Evolutionary conservation across 306 rosid species (phyloP).

Genomic region (Rosa multiflora): DNA sequence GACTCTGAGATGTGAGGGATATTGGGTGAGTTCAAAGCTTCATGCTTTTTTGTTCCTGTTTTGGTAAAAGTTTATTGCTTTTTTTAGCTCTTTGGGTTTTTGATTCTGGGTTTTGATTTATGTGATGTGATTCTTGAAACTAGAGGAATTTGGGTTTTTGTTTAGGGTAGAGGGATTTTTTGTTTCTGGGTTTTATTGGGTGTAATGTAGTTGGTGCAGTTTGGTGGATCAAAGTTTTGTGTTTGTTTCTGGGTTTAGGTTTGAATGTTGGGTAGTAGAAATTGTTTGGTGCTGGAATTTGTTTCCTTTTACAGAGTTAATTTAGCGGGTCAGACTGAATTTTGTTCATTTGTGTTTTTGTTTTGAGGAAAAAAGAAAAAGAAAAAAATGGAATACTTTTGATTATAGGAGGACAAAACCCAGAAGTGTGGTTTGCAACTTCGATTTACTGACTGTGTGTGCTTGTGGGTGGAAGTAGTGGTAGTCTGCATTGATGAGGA

Average conservation of each 20-base stretch:
- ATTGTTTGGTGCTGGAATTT: neutral
- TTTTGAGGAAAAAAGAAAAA: neutral
- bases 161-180: neutral
- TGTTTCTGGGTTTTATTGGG: neutral
- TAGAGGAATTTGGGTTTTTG: too few relatives aligned
- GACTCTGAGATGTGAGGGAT: slow-evolving; percentile 26
- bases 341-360: slow-evolving; percentile 11
- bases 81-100: too few relatives aligned
- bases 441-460: slow-evolving; percentile 15
- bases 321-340: slow-evolving; percentile 14
- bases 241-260: neutral
- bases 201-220: neutral
- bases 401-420: slow-evolving; percentile 17
- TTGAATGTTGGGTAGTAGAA: neutral
- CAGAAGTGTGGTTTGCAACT: slow-evolving; percentile 18
- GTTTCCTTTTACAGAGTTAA: neutral
- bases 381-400: neutral
- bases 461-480: slow-evolving; percentile 20
- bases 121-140: neutral
- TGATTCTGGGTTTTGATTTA: neutral
- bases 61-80: too few relatives aligned
- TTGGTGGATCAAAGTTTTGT: neutral
- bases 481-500: slow-evolving; percentile 70
- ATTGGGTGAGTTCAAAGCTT: slow-evolving; percentile 41
- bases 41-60: slow-evolving; percentile 17